phyloP scores from a whole-genome alignment of 768 basidiomycete species.

The Suillus americanus region DNA sequence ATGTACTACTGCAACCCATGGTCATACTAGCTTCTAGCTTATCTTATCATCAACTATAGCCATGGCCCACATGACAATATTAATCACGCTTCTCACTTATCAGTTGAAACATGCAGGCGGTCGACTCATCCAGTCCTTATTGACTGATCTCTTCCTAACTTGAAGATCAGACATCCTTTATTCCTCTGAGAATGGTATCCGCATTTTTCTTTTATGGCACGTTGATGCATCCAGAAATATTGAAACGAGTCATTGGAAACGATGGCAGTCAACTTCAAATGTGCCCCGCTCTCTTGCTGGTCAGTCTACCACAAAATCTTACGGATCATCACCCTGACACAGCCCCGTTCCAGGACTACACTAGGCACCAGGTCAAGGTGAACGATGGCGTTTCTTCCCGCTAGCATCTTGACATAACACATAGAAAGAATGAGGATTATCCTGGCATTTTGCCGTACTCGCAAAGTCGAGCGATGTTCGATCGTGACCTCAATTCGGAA shows the following conservation, averaged over 20 bases:
- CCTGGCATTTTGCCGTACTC: constrained; percentile 75
- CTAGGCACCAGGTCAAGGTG: constrained; percentile 78
- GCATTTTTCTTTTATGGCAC: constrained; percentile 94
- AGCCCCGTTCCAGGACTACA: constrained; percentile 56
- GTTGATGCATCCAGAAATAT: constrained; percentile 82
- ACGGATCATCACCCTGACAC: not conserved
- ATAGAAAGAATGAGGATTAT: constrained; percentile 64
- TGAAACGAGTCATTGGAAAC: constrained; percentile 73
- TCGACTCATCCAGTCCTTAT: not conserved
- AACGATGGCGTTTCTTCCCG: not conserved
- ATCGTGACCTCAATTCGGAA: constrained; percentile 50
- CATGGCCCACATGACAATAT: not conserved
- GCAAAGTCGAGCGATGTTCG: constrained; percentile 46
- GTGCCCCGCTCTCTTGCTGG: constrained; percentile 73
- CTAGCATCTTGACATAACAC: constrained; percentile 7
- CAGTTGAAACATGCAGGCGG: not conserved
- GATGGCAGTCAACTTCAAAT: constrained; percentile 62
- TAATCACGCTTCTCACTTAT: not conserved
- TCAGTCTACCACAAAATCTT: constrained; percentile 33
- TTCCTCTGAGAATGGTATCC: constrained; percentile 28
- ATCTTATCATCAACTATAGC: not conserved
- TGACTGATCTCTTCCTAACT: not conserved
- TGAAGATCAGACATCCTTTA: not conserved
- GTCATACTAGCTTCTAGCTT: not conserved
- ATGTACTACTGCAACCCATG: no score